Evolutionary conservation across 139 green algal genomes (phyloP), one percentile per base, ranked within the genome.

Genomic region (Tetraselmis chui): DNA sequence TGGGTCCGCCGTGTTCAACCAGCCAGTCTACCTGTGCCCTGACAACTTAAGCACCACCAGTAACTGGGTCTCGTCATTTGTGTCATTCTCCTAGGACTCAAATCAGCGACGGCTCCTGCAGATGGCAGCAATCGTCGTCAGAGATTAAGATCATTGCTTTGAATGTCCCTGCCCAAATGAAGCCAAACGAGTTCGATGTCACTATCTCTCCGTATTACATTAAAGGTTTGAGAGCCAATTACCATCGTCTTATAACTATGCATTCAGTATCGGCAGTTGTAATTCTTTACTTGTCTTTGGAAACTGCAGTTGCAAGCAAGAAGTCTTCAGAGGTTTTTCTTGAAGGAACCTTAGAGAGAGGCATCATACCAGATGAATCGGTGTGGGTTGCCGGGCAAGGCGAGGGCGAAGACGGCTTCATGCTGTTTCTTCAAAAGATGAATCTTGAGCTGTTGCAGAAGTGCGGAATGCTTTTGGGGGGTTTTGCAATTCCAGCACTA

Each of bases 391-490:
- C 87, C 59, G 83, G 79, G 28, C 77, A 82, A 23, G 91, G 89
- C 2, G 76, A 82, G 22, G 88, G 86, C 0, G 88, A 93, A 67
- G 90, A 92, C 75, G 87, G 84, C 23, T 89, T 88, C 80, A 76
- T 88, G 29, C 77, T 97, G 29, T 82, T 86, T 29, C 87, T 96
- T 29, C 78, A 84, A 23, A 97, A 96, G 84, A 93, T 95, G 90
- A 96, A 97, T 81, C 87, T 97, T 77, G 91, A 96, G 82, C 83
- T 96, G 26, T 84, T 94, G 32, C 85, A 88, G 1, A 87, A 83
- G 90, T 93, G 74, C 30, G 87, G n/a, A n/a, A n/a, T n/a, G n/a
- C n/a, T n/a, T n/a, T n/a, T n/a, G n/a, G n/a, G n/a, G n/a, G n/a
- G n/a, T n/a, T n/a, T n/a, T n/a, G n/a, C n/a, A n/a, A n/a, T n/a